Evolutionary conservation across 2,329 filamentous ascomycete genomes (phyloP), one percentile per base, ranked within the genome.

Genomic region (Aureobasidium sp.): DNA sequence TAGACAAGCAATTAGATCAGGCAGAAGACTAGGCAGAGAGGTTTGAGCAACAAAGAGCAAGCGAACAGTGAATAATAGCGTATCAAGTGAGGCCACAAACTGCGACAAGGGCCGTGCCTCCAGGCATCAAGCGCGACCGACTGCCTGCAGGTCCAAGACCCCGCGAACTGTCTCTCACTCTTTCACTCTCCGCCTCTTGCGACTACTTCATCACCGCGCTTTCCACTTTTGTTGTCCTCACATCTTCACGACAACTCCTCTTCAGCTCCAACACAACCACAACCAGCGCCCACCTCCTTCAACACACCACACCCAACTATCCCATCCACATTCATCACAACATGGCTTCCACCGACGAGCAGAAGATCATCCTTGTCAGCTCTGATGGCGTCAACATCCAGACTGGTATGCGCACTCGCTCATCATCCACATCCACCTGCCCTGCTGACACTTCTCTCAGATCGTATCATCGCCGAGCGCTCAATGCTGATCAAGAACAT

Each of bases 401-500:
- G 27, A 77, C 78, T 42, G 75, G 74, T 75, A 49, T 48, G 67
- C 62, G 69, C 67, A 30, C 29, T 41, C 61, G 6, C 21, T 30
- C 54, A 16, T 29, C 34, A 27, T 50, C 21, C 45, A 37, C 55
- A 59, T 60, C 62, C 60, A 60, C 62, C 21, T 61, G 63, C 67
- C 41, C 65, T 63, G 30, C 45, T 53, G 16, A 61, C 44, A 41
- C 39, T 45, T 8, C 11, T 62, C 44, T 53, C 66, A 75, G 91
- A 96, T 66, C 90, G 90, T 66, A 81, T 84, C 41, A 89, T 97
- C 64, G 91, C 90, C 45, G 91, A 96, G 80, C 90, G 93, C 67
- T 96, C 91, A 3, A 86, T 97, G 71, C 83, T 99, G 58, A 95
- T 99, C 81, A 97, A 96, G 86, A 96, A 97, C 82, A 88, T 99